Percentiles rank a stretch among this genome's conserved stretches.
phyloP scores from a whole-genome alignment of 306 rosid species.

The Hippophae rhamnoides region DNA sequence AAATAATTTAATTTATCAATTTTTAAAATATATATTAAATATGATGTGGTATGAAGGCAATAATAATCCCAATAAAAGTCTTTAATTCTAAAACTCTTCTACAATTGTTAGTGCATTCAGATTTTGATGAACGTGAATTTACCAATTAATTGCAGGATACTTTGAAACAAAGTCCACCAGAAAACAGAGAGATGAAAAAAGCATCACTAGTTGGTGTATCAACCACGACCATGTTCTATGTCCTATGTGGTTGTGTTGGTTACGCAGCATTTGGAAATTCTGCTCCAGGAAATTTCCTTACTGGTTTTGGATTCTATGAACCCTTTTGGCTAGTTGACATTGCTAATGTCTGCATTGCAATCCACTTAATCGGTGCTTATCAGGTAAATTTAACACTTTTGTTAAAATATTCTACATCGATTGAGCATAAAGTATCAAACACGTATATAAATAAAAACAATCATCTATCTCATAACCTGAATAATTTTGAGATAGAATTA shows the following conservation, averaged over 20 bases:
- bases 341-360: constrained; percentile 77
- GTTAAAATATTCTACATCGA: too few relatives aligned
- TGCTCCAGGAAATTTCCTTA: constrained; percentile 97
- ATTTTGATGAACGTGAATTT: not conserved
- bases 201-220: constrained; percentile 67
- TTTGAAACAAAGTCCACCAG: constrained; percentile 71
- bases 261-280: constrained; percentile 90
- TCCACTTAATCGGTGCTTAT: constrained; percentile 82
- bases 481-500: too few relatives aligned
- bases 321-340: constrained; percentile 92
- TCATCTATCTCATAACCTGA: too few relatives aligned
- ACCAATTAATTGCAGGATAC: constrained; percentile 53
- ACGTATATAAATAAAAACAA: too few relatives aligned
- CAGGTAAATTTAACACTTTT: constrained; percentile 34
- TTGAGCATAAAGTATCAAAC: too few relatives aligned
- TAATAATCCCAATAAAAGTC: too few relatives aligned
- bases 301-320: constrained; percentile 96
- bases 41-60: too few relatives aligned
- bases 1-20: too few relatives aligned
- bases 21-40: too few relatives aligned
- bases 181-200: constrained; percentile 76
- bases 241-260: constrained; percentile 76
- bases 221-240: constrained; percentile 71
- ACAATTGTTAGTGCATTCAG: not conserved
- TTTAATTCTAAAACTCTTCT: not conserved